These are phyloP conservation scores for Coprinopsis marcescibilis DNA, from an alignment of 768 basidiomycete species.

Conservation along the genomic window DNA sequence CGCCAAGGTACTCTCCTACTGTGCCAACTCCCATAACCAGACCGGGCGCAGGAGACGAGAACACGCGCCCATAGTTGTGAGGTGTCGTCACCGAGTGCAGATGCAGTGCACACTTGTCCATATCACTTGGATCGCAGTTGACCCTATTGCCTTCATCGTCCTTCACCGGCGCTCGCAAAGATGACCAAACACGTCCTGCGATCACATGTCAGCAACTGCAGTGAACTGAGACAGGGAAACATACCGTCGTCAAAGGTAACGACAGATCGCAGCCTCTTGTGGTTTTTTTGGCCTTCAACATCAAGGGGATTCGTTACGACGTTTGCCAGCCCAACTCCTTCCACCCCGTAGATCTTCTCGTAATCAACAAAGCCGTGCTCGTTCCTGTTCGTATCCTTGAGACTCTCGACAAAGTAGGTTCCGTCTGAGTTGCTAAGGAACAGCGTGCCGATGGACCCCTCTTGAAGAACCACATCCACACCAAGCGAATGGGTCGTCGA, in stretches of 20 bases:
- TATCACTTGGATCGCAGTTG: slow-evolving; percentile 52
- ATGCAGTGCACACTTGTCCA: slow-evolving; percentile 73
- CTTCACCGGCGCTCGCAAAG: slow-evolving; percentile 50
- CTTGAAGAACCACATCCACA: slow-evolving; percentile 84
- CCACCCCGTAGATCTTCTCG: slow-evolving; percentile 79
- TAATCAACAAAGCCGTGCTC: slow-evolving; percentile 87
- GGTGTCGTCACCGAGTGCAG: slow-evolving; percentile 88
- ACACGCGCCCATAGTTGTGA: slow-evolving; percentile 91
- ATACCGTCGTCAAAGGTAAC: slow-evolving; percentile 92
- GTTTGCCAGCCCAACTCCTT: slow-evolving; percentile 91
- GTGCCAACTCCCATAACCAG: slow-evolving; percentile 96
- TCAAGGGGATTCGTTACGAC: slow-evolving; percentile 78
- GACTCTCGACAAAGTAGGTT: slow-evolving; percentile 87
- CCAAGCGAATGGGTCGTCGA: slow-evolving; percentile 89
- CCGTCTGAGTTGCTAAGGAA: slow-evolving; percentile 97
- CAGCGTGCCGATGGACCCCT: slow-evolving; percentile 73
- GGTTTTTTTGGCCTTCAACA: slow-evolving; percentile 62
- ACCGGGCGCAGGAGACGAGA: slow-evolving; percentile 93
- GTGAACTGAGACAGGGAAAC: too few relatives aligned
- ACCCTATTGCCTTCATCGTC: slow-evolving; percentile 59
- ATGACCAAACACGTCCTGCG: slow-evolving; percentile 80
- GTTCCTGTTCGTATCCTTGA: slow-evolving; percentile 92
- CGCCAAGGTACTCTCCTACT: slow-evolving; percentile 58
- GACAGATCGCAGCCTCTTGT: slow-evolving; percentile 69
- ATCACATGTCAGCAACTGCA: too few relatives aligned